Conservation (phyloP, 345 rosid species). For the Eucalyptus brandiana region DNA sequence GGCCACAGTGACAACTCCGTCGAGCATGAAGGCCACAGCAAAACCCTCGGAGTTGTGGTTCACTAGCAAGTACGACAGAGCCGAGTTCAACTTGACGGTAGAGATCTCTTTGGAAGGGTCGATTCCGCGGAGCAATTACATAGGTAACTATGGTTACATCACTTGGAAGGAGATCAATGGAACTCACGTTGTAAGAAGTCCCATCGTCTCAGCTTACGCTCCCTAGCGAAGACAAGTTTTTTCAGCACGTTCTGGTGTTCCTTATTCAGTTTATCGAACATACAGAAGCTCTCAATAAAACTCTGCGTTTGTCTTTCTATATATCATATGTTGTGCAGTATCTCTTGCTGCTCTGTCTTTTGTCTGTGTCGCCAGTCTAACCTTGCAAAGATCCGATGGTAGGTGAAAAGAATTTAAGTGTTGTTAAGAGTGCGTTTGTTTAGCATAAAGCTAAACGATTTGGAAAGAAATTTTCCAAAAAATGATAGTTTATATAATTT, state of each 20-base stretch:
- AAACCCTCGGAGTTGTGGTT: slow-evolving; percentile 16
- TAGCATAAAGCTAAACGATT: too few species aligned
- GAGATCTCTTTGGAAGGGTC: slow-evolving; percentile 2
- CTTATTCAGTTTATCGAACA: neutral
- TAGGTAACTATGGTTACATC: slow-evolving; percentile 28
- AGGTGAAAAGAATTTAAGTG: too few species aligned
- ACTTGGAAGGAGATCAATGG: slow-evolving; percentile 35
- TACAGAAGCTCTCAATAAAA: neutral
- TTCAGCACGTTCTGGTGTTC: neutral
- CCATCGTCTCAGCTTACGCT: slow-evolving; percentile 38
- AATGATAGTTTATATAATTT: accelerated
- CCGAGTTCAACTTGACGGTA: slow-evolving; percentile 21
- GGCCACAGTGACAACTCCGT: too few species aligned
- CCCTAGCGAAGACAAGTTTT: neutral
- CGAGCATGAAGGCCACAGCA: slow-evolving; percentile 15
- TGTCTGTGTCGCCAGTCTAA: too few species aligned
- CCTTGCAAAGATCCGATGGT: too few species aligned
- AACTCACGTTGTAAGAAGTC: slow-evolving; percentile 20
- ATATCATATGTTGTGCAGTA: neutral
- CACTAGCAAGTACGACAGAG: slow-evolving; percentile 10
- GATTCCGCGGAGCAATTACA: slow-evolving; percentile 9
- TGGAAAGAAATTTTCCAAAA: too few species aligned
- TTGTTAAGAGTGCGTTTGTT: too few species aligned
- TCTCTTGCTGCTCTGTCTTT: too few species aligned
- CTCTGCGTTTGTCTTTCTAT: neutral